phyloP scores from a whole-genome alignment of 805 yeast species.

The Candida odintsovae region DNA sequence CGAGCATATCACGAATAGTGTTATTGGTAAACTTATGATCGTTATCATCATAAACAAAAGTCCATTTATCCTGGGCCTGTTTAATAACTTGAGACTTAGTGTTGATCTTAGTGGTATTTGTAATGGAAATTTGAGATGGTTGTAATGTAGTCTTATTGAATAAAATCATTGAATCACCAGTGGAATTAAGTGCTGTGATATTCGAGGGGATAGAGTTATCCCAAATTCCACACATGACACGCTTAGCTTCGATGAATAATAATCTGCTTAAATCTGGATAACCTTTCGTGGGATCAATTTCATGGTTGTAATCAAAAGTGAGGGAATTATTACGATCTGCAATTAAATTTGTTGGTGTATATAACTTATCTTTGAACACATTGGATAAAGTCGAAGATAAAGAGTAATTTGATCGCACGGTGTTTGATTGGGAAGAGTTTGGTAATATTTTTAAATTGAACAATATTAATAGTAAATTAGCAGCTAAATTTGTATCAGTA shows the following conservation, averaged over 20 bases:
- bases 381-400: conserved; percentile 15
- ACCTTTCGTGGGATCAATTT: conserved; percentile 11
- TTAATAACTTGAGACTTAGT: background rate
- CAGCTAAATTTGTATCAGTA: conserved; percentile 43
- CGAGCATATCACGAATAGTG: conserved; percentile 33
- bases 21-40: conserved; percentile 37
- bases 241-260: conserved; percentile 27
- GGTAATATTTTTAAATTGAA: conserved; percentile 28
- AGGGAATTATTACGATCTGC: conserved; percentile 16
- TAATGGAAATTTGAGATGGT: background rate
- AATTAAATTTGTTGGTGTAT: conserved; percentile 24
- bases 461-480: conserved; percentile 36
- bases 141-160: conserved; percentile 16
- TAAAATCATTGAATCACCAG: conserved; percentile 14
- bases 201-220: conserved; percentile 23
- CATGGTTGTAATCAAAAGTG: conserved; percentile 15
- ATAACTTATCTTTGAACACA: conserved; percentile 20
- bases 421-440: conserved; percentile 1
- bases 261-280: conserved; percentile 32
- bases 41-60: conserved; percentile 34
- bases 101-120: background rate
- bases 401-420: conserved; percentile 18
- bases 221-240: conserved; percentile 34
- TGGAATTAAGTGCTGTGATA: conserved; percentile 26
- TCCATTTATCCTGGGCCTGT: conserved; percentile 24